Evolutionary conservation across 257 asterid genomes (phyloP).

Genomic region (Rubia yunnanensis): DNA sequence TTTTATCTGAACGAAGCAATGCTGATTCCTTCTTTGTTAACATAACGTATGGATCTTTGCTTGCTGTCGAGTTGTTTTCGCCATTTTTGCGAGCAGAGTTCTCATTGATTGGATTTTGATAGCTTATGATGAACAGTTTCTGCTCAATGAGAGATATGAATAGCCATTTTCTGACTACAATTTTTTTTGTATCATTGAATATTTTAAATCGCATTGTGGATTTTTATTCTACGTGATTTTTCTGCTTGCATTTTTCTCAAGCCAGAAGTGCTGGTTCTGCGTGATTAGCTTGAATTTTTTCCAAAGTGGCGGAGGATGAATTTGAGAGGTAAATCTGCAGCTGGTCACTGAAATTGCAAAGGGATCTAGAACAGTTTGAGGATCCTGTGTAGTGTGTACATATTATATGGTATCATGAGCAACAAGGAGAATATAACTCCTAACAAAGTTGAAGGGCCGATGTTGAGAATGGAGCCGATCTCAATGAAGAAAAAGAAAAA

Average conservation of each 20-base stretch:
- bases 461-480: conserved; percentile 59
- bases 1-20: not conserved
- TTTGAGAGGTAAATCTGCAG: not conserved
- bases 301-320: not conserved
- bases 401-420: conserved; percentile 28
- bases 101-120: not conserved
- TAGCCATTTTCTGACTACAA: not conserved
- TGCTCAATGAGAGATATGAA: not conserved
- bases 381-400: conserved; percentile 12
- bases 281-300: not conserved
- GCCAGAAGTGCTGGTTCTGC: not conserved
- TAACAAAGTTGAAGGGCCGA: conserved; percentile 46
- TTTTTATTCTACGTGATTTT: not conserved
- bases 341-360: conserved; percentile 25
- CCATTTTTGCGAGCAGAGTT: not conserved
- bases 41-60: not conserved
- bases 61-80: not conserved
- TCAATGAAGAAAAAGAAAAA: conserved; percentile 84
- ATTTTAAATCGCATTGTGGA: not conserved
- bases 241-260: not conserved
- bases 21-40: not conserved
- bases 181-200: not conserved
- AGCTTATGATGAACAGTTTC: not conserved
- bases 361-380: conserved; percentile 18
- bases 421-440: conserved; percentile 54